These are phyloP conservation scores for Circinella minor DNA, from an alignment of 371 early-diverging fungal species.

Conservation along the genomic window DNA sequence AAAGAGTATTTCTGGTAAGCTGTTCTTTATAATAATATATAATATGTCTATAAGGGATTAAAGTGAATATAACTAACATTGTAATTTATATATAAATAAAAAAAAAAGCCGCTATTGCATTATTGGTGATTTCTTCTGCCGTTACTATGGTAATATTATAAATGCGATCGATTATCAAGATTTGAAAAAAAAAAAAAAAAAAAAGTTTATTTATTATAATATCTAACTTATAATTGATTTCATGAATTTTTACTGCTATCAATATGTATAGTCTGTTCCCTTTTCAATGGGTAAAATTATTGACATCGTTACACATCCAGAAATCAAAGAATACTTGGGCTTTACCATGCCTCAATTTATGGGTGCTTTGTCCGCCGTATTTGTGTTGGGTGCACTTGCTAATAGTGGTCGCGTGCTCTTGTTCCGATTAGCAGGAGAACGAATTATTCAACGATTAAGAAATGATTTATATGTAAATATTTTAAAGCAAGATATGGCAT, in stretches of 20 bases:
- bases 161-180: too few species aligned
- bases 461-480: conserved; percentile 58
- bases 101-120: conserved; percentile 43
- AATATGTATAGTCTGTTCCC: conserved; percentile 59
- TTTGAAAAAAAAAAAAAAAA: too few species aligned
- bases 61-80: too few species aligned
- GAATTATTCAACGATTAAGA: conserved; percentile 70
- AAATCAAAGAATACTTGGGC: conserved; percentile 47
- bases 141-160: conserved; percentile 64
- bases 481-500: conserved; percentile 71
- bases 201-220: too few species aligned
- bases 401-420: conserved; percentile 79
- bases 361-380: conserved; percentile 57
- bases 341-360: conserved; percentile 63
- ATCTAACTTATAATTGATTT: too few species aligned
- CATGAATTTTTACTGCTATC: too few species aligned
- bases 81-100: neutral
- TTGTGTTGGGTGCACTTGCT: conserved; percentile 72
- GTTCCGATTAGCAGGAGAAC: conserved; percentile 76
- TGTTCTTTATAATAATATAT: neutral
- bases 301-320: conserved; percentile 68
- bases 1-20: conserved; percentile 50
- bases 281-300: conserved; percentile 83
- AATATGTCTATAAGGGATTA: too few species aligned
- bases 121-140: conserved; percentile 74